Conservation (phyloP, 345 rosid genomes). For the Chamaenerion angustifolium region DNA sequence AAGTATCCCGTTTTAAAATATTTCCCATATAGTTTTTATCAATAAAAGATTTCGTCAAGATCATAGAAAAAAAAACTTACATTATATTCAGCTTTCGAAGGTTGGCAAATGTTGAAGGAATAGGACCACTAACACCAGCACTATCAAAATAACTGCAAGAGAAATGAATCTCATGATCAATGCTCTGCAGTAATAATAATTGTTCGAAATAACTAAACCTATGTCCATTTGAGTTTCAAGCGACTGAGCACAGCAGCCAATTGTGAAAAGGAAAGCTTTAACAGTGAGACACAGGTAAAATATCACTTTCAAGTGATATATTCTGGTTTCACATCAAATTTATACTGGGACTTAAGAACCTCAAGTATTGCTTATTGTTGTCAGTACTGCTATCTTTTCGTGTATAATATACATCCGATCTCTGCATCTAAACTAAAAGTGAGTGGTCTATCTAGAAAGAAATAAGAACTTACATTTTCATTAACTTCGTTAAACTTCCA, state of each 20-base stretch:
- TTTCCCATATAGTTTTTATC: not conserved
- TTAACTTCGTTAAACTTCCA: constrained; percentile 34
- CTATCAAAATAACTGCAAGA: constrained; percentile 37
- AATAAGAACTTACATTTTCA: constrained; percentile 36
- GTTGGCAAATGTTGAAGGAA: constrained; percentile 36
- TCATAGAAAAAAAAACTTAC: constrained; percentile 19
- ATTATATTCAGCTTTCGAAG: constrained; percentile 18
- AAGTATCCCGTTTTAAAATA: not conserved
- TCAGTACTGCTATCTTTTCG: too few species aligned
- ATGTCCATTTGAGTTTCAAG: too few species aligned
- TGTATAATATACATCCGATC: too few species aligned
- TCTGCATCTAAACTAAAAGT: too few species aligned
- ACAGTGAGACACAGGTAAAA: too few species aligned
- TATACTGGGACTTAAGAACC: too few species aligned
- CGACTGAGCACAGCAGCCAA: too few species aligned
- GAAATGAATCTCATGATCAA: not conserved
- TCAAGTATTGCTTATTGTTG: too few species aligned
- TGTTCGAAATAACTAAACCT: not conserved
- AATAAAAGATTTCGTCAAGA: not conserved
- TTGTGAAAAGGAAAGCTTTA: too few species aligned
- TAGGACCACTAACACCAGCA: constrained; percentile 39
- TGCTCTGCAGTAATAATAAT: not conserved
- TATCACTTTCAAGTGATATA: too few species aligned
- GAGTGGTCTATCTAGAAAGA: not conserved
- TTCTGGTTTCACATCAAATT: too few species aligned